Evolutionary conservation across 176 grass and related monocot species (phyloP).

Genomic region (Poa pratensis): DNA sequence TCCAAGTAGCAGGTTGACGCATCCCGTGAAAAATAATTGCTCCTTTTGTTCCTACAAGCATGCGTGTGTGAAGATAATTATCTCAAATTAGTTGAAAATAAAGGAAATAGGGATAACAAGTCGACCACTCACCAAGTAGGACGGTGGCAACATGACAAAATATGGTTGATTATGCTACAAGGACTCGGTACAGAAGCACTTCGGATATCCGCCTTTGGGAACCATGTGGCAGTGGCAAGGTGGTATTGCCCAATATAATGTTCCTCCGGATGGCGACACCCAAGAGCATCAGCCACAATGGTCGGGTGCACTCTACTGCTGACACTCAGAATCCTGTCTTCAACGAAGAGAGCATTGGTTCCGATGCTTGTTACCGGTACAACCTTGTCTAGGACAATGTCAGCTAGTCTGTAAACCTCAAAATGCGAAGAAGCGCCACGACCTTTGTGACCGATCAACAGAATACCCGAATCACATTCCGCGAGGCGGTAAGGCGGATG

Average conservation of each 20-base stretch:
- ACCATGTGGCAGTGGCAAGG: background rate
- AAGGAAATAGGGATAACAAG: no score
- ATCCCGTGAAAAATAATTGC: no score
- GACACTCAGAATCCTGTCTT: background rate
- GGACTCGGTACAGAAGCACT: no score
- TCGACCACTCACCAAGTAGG: no score
- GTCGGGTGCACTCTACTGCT: constrained; percentile 8
- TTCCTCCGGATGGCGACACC: background rate
- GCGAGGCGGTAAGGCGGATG: background rate
- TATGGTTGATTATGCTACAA: no score
- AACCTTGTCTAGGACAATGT: background rate
- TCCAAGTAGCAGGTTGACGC: no score
- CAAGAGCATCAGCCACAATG: constrained; percentile 15
- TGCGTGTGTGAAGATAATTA: no score
- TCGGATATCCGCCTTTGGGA: background rate
- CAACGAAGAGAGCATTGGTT: background rate
- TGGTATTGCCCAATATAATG: background rate
- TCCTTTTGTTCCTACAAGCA: no score
- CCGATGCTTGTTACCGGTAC: background rate
- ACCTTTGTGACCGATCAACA: background rate
- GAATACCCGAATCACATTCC: background rate
- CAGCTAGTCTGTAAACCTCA: background rate
- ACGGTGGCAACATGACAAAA: no score
- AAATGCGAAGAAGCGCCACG: background rate
- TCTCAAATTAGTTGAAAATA: no score